Base-by-base conservation (phyloP, 2,329 filamentous ascomycete genomes). In the Nemania bipapillata region DNA sequence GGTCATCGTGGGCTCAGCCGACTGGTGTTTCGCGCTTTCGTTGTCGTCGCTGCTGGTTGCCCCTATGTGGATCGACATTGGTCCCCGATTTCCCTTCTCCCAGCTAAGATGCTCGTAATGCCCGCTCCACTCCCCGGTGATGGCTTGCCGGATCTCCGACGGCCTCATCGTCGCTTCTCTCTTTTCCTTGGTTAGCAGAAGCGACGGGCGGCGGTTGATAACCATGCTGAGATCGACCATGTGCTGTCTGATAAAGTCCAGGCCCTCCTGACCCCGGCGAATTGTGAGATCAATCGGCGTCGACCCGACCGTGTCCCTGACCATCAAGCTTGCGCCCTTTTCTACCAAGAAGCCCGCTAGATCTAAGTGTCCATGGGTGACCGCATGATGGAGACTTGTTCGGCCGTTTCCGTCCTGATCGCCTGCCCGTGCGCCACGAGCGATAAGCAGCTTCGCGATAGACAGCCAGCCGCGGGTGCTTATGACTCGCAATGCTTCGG, bases 201-300 rank as follows among this genome's bases (percentile, higher is more conserved):
- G 37, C 37, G 37, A 40, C 37, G 37, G 37, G 11, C 37, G 37
- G 11, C 11, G 37, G 11, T 40, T 40, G 4, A 40, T 40, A 40
- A 5, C 37, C 4, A 40, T 5, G 37, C 37, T 40, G 4, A 40
- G 11, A 12, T 40, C 37, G 26, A 26, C 35, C 57, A 60, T 60
- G 57, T 60, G 57, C 37, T 20, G 26, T 22, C 35, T 60, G 17
- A 60, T 22, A 37, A 60, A 60, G 57, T 50, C 57, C 4, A 60
- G 15, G 30, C 57, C 50, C 7, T 22, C 3, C 24, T 60, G 57
- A 8, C 55, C 57, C n/a, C 26, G 7, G 3, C 17, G 5, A 20
- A 60, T 22, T 11, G 57, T 42, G 5, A 60, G 6, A 17, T 60
- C 57, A 17, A 60, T 60, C 20, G 57, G 57, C 20, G 57, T 60